Percentiles rank a stretch among this genome's conserved stretches.
These are phyloP conservation scores for Quercus aquifolioides DNA, from an alignment of 306 rosid species.

Conservation along the genomic window DNA sequence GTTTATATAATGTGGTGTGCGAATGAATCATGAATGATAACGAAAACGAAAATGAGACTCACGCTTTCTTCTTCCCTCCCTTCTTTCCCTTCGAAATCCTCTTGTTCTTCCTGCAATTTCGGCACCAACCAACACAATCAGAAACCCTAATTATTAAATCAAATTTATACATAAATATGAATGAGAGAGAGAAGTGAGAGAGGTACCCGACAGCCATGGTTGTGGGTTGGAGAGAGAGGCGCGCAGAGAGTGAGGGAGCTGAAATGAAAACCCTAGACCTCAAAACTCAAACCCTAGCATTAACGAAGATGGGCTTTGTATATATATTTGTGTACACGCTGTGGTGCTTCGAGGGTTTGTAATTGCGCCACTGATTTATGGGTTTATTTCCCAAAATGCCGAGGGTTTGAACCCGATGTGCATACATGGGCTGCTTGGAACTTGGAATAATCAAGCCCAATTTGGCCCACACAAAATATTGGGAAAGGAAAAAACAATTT, in stretches of 20 bases:
- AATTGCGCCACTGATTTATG: not conserved
- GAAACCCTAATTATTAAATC: not conserved
- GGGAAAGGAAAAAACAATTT: too few species aligned
- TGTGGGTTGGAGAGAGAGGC: not conserved
- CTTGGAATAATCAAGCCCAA: not conserved
- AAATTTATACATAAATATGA: not conserved
- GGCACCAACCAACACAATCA: not conserved
- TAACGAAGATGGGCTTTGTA: not conserved
- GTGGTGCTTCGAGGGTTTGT: not conserved
- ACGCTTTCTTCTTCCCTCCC: constrained; percentile 50
- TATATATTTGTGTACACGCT: not conserved
- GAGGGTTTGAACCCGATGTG: too few species aligned
- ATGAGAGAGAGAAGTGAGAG: not conserved
- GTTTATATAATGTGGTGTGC: too few species aligned
- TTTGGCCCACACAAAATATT: not conserved
- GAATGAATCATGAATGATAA: not conserved
- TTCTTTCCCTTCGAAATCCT: constrained; percentile 47
- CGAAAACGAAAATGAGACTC: not conserved
- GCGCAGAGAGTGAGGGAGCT: not conserved
- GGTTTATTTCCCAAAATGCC: constrained; percentile 18
- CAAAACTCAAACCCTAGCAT: not conserved
- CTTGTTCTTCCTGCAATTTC: constrained; percentile 38
- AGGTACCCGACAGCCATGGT: constrained; percentile 39
- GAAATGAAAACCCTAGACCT: not conserved
- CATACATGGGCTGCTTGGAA: too few species aligned